A percentile compares a stretch with the other conserved stretches of the same genome.
Conservation (phyloP, 2,329 filamentous ascomycete species). For the Monosporascus sp. region DNA sequence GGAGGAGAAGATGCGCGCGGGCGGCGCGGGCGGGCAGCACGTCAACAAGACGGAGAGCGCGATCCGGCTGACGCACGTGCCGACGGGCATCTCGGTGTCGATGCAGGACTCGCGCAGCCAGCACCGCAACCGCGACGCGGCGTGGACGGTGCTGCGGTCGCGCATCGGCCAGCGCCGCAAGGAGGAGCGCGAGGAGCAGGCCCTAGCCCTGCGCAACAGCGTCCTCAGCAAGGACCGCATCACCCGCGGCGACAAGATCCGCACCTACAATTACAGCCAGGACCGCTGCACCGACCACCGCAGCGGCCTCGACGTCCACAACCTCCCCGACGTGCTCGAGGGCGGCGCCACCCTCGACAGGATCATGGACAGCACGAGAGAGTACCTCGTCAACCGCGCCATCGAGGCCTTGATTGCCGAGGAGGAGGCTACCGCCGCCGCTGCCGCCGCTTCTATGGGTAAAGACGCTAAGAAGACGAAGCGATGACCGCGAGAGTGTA, state of each 20-base stretch:
- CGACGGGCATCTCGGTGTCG: constrained; percentile 78
- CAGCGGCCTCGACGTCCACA: constrained; percentile 72
- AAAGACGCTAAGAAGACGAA: constrained; percentile 20
- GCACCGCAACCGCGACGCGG: constrained; percentile 78
- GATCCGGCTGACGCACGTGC: constrained; percentile 84
- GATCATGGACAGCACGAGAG: constrained; percentile 71
- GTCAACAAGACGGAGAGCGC: constrained; percentile 98
- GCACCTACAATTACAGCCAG: constrained; percentile 78
- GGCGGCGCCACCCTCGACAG: constrained; percentile 67
- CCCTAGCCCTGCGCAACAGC: constrained; percentile 67
- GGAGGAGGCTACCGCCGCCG: constrained; percentile 44
- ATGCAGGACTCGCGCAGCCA: constrained; percentile 94
- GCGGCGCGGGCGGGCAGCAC: constrained; percentile 92
- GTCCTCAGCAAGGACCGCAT: constrained; percentile 76
- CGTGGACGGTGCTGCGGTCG: constrained; percentile 79
- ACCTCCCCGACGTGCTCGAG: constrained; percentile 72
- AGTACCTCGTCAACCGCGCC: constrained; percentile 71
- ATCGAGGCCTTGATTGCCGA: constrained; percentile 64
- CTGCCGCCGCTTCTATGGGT: background rate
- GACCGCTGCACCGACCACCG: constrained; percentile 85
- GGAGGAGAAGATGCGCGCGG: constrained; percentile 83
- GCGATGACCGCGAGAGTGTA: background rate
- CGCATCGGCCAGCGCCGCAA: constrained; percentile 74
- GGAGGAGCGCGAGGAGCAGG: constrained; percentile 78
- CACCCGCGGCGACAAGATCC: constrained; percentile 87